A percentile compares a stretch with the other conserved stretches of the same genome.
phyloP scores from a whole-genome alignment of 768 basidiomycete species.

The Mycena vulgaris region DNA sequence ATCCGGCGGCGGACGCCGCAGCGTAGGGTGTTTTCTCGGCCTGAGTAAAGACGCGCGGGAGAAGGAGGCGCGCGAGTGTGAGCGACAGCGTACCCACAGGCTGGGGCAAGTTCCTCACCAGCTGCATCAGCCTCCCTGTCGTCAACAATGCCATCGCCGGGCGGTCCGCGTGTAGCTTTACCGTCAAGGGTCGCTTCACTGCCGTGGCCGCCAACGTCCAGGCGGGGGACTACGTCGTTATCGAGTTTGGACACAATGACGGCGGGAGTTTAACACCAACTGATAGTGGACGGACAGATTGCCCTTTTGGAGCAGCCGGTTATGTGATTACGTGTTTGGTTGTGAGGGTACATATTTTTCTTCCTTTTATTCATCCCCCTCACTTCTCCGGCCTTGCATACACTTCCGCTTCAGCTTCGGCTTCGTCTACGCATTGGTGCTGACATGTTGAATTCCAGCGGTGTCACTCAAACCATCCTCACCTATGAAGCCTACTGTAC shows the following conservation, averaged over 20 bases:
- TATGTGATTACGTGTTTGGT: constrained; percentile 9
- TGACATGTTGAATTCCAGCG: neutral
- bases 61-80: no score
- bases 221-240: constrained; percentile 44
- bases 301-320: constrained; percentile 1
- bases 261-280: constrained; percentile 34
- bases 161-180: constrained; percentile 51
- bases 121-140: constrained; percentile 46
- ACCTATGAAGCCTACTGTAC: constrained; percentile 18
- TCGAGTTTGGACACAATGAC: constrained; percentile 55
- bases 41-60: no score
- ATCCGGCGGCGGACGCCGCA: no score
- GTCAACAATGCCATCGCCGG: constrained; percentile 53
- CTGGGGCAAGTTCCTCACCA: constrained; percentile 46
- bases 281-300: constrained; percentile 41
- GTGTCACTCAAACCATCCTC: constrained; percentile 13
- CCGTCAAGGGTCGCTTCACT: constrained; percentile 49
- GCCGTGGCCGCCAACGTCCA: constrained; percentile 43
- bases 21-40: no score
- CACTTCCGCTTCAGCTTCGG: no score
- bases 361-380: neutral
- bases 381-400: no score
- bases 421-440: no score
- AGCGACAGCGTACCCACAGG: no score
- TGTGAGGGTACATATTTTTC: constrained; percentile 1